These are phyloP conservation scores for Termitomyces sp. DNA, from an alignment of 768 basidiomycete species.

Conservation along the genomic window DNA sequence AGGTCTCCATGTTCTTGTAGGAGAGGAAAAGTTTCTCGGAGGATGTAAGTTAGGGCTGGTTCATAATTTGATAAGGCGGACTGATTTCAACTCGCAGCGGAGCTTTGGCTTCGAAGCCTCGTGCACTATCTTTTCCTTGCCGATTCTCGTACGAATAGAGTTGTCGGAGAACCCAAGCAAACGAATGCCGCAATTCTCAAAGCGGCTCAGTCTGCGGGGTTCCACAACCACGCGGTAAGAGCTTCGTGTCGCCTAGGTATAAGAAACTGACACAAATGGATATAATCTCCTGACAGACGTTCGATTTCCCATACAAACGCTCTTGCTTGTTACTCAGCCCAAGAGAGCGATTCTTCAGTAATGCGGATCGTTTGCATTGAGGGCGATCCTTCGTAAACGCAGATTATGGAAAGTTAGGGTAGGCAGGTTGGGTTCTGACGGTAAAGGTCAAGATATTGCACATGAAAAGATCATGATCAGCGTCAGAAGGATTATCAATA, in stretches of 20 bases:
- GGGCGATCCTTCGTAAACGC: not conserved
- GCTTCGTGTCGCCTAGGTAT: not conserved
- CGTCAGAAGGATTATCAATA: not conserved
- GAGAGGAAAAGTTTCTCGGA: slow-evolving; percentile 42
- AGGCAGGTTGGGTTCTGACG: not conserved
- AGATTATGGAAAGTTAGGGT: not conserved
- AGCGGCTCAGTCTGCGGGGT: slow-evolving; percentile 17
- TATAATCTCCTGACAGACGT: slow-evolving; percentile 12
- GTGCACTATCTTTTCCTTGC: slow-evolving; percentile 37
- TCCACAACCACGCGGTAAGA: slow-evolving; percentile 20
- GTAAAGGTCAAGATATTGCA: not conserved
- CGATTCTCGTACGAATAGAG: slow-evolving; percentile 34
- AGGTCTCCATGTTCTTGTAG: slow-evolving; percentile 40
- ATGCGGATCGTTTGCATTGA: slow-evolving; percentile 17
- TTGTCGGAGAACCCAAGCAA: slow-evolving; percentile 36
- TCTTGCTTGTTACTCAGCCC: slow-evolving; percentile 21
- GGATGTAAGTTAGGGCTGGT: slow-evolving; percentile 23
- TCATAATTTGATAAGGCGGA: not conserved
- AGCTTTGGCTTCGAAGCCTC: slow-evolving; percentile 29
- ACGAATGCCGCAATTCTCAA: slow-evolving; percentile 21
- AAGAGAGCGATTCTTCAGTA: slow-evolving; percentile 26
- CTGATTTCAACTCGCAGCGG: slow-evolving; percentile 15
- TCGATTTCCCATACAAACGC: slow-evolving; percentile 31
- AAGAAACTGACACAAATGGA: not conserved
- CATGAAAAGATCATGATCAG: not conserved